Percentiles rank a stretch among this genome's conserved stretches.
Conservation (phyloP, 1,139 yeast species). For the Suhomyces panamericanus region DNA sequence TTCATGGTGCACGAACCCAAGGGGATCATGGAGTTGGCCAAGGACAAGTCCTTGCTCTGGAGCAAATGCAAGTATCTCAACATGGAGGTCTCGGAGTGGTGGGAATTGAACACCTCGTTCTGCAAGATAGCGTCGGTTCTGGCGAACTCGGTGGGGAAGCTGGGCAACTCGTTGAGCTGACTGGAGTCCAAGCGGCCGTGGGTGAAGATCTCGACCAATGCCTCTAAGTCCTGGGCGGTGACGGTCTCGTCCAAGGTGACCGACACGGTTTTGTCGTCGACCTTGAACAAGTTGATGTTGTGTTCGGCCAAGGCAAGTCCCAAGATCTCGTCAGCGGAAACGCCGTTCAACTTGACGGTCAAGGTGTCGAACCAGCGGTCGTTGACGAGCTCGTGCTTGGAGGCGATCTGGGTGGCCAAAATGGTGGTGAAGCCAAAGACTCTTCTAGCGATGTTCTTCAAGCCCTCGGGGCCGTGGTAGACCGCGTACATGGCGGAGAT, state of each 20-base stretch:
- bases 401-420: constrained; percentile 58
- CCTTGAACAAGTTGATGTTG: constrained; percentile 77
- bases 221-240: constrained; percentile 57
- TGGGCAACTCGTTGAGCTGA: constrained; percentile 42
- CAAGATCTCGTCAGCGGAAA: constrained; percentile 56
- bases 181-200: constrained; percentile 25
- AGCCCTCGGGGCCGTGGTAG: constrained; percentile 94
- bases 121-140: constrained; percentile 67
- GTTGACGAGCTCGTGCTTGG: constrained; percentile 55
- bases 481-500: constrained; percentile 96
- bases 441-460: constrained; percentile 74
- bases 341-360: constrained; percentile 57
- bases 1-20: constrained; percentile 98
- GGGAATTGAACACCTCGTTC: constrained; percentile 78
- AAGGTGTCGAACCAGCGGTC: constrained; percentile 84
- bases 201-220: constrained; percentile 60
- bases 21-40: constrained; percentile 96
- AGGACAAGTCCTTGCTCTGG: constrained; percentile 85
- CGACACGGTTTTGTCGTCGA: constrained; percentile 61
- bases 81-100: constrained; percentile 94
- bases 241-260: constrained; percentile 87
- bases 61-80: constrained; percentile 83
- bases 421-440: constrained; percentile 74
- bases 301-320: constrained; percentile 56
- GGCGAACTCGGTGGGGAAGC: constrained; percentile 51